These are phyloP conservation scores for Eimeria maxima DNA, from an alignment of 169 alveolate species.

Conservation along the genomic window DNA sequence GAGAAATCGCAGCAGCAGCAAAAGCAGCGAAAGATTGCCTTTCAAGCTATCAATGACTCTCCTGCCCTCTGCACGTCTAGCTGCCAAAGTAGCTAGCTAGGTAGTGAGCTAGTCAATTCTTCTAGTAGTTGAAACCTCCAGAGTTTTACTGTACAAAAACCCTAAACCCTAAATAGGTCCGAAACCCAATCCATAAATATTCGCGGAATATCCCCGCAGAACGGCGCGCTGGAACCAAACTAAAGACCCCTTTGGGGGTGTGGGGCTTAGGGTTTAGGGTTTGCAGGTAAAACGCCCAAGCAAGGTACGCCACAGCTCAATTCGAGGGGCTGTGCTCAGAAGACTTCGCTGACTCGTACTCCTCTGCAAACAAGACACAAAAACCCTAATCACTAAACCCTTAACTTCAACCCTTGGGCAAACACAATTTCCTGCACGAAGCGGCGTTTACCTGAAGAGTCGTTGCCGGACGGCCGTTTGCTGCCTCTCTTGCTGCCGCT, in stretches of 20 bases:
- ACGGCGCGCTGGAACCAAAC: background rate
- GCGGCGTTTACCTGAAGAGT: background rate
- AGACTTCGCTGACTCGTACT: conserved; percentile 41
- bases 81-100: background rate
- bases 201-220: background rate
- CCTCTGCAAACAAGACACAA: conserved; percentile 13
- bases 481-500: background rate
- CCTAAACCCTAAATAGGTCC: background rate
- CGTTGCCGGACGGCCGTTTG: background rate
- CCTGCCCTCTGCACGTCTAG: background rate
- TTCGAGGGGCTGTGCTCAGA: conserved; percentile 26
- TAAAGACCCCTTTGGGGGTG: background rate
- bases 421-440: background rate
- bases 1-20: no score
- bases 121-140: background rate
- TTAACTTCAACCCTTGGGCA: background rate
- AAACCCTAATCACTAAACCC: conserved; percentile 45
- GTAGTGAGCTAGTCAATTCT: background rate
- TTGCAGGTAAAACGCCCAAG: no score
- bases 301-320: background rate
- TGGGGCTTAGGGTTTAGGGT: conserved; percentile 1
- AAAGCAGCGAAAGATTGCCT: no score
- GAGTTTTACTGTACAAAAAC: background rate
- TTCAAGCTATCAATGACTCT: no score
- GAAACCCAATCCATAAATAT: no score